phyloP scores from a whole-genome alignment of 2,329 filamentous ascomycete genomes.

The Emericellopsis atlantica region DNA sequence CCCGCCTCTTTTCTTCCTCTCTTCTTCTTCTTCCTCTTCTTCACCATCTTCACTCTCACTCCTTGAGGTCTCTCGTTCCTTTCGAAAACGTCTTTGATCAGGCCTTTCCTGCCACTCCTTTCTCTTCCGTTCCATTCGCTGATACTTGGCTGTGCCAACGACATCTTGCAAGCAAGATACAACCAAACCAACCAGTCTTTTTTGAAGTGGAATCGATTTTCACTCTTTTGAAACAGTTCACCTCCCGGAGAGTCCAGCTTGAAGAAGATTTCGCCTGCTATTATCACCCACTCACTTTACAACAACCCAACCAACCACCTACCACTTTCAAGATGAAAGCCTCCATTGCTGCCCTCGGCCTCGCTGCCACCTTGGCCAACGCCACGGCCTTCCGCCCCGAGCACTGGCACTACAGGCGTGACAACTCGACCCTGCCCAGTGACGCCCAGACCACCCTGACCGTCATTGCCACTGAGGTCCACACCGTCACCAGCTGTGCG shows the following conservation, averaged over 20 bases:
- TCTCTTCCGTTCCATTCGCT: slow-evolving; percentile 4
- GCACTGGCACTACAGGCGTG: slow-evolving; percentile 17
- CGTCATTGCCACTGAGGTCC: slow-evolving; percentile 39
- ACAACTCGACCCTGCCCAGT: slow-evolving; percentile 12
- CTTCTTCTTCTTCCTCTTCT: slow-evolving; percentile 1
- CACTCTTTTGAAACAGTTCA: slow-evolving; percentile 4
- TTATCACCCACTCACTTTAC: not conserved
- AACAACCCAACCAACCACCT: not conserved
- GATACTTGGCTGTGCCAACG: slow-evolving; percentile 4
- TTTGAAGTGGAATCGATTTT: not conserved
- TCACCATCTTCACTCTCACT: slow-evolving; percentile 3
- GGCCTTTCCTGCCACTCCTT: slow-evolving; percentile 4
- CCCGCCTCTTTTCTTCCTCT: not conserved
- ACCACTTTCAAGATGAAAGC: slow-evolving; percentile 31
- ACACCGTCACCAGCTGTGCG: slow-evolving; percentile 46
- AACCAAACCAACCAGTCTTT: not conserved
- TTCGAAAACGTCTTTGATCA: slow-evolving; percentile 1
- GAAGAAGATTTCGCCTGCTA: not conserved
- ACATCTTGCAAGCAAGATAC: slow-evolving; percentile 3
- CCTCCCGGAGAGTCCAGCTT: slow-evolving; percentile 1
- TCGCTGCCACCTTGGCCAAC: slow-evolving; percentile 31
- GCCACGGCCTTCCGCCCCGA: slow-evolving; percentile 22
- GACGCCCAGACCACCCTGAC: slow-evolving; percentile 25
- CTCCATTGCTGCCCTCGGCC: slow-evolving; percentile 25
- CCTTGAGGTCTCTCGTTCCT: slow-evolving; percentile 1